A percentile compares a stretch with the other conserved stretches of the same genome.
Conservation (phyloP, 2,329 filamentous ascomycete genomes). For the Paraconiothyrium sp. region DNA sequence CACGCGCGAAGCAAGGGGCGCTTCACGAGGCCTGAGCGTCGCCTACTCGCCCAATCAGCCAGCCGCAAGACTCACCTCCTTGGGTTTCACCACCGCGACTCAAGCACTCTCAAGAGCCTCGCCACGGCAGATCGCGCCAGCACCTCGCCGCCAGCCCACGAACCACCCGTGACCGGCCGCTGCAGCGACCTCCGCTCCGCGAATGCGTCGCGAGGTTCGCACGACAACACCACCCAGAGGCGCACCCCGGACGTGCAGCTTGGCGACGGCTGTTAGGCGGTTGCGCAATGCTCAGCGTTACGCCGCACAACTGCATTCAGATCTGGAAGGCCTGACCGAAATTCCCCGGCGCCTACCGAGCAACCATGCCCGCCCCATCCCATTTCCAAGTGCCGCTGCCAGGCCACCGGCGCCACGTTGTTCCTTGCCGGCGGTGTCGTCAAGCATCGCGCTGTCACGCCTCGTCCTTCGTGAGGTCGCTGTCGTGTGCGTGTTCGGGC, state of each 20-base stretch:
- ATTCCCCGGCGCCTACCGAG: constrained; percentile 13
- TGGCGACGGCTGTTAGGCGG: not conserved
- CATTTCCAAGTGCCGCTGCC: constrained; percentile 5
- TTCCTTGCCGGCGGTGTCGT: constrained; percentile 23
- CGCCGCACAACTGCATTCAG: constrained; percentile 6
- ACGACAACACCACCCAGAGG: not conserved
- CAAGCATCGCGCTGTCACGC: constrained; percentile 24
- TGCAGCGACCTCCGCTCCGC: not conserved
- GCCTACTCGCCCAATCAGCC: constrained; percentile 21
- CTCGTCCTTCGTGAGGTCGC: constrained; percentile 20
- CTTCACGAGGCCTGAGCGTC: constrained; percentile 22
- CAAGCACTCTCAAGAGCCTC: not conserved
- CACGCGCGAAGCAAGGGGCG: constrained; percentile 36
- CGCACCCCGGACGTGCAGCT: not conserved
- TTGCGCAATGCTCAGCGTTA: constrained; percentile 2
- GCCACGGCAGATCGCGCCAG: not conserved
- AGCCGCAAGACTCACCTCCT: constrained; percentile 3
- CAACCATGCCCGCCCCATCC: constrained; percentile 6
- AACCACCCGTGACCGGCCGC: constrained; percentile 13
- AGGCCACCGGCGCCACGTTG: constrained; percentile 15
- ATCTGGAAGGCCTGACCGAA: constrained; percentile 5
- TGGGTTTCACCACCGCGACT: constrained; percentile 11
- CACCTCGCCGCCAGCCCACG: constrained; percentile 8
- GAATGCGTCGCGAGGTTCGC: not conserved
- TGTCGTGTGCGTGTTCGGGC: constrained; percentile 4